Evolutionary conservation across 2,329 filamentous ascomycete species (phyloP).

Genomic region (Cordyceps pruinosa): DNA sequence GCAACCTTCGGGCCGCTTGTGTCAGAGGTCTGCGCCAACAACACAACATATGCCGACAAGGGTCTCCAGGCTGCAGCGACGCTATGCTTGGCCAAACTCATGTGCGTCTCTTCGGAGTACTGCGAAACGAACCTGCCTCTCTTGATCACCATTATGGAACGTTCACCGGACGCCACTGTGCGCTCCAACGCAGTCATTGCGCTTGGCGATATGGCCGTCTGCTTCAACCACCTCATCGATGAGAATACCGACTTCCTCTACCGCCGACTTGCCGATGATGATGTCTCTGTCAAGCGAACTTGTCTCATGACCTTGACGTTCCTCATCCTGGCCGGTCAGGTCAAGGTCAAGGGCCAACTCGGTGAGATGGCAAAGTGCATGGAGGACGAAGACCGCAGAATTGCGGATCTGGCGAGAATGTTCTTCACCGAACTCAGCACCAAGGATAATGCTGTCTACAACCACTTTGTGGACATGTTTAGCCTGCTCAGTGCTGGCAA

Average conservation of each 20-base stretch:
- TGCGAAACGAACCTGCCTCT: conserved; percentile 89
- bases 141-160: conserved; percentile 95
- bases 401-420: conserved; percentile 90
- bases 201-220: conserved; percentile 97
- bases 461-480: conserved; percentile 99
- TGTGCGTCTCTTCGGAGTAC: conserved; percentile 97
- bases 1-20: conserved; percentile 86
- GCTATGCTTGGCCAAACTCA: conserved; percentile 91
- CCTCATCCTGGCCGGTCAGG: conserved; percentile 90
- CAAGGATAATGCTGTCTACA: conserved; percentile 98
- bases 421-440: conserved; percentile 97
- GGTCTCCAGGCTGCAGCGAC: conserved; percentile 90
- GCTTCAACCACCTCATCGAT: conserved; percentile 98
- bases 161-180: conserved; percentile 84
- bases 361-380: conserved; percentile 99
- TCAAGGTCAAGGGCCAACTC: conserved; percentile 98
- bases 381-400: conserved; percentile 90
- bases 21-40: conserved; percentile 89
- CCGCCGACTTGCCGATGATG: conserved; percentile 79
- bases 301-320: conserved; percentile 98
- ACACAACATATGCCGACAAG: conserved; percentile 82
- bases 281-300: conserved; percentile 88
- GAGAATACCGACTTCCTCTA: conserved; percentile 99
- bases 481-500: conserved; percentile 75
- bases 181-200: conserved; percentile 95